These are phyloP conservation scores for Colletotrichum falcatum DNA, from an alignment of 2,329 filamentous ascomycete species.

Conservation along the genomic window DNA sequence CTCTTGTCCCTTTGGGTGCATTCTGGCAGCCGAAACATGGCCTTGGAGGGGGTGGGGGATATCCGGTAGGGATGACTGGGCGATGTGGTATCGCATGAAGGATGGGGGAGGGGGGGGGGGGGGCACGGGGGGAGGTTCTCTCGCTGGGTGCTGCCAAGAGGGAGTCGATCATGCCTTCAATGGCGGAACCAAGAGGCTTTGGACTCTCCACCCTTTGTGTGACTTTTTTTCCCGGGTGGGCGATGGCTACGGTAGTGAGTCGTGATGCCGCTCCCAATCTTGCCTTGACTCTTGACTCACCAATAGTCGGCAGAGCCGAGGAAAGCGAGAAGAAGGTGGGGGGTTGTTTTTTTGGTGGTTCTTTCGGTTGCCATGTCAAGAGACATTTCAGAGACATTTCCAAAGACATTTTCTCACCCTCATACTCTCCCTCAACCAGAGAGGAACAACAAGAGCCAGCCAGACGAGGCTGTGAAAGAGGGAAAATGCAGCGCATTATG, in stretches of 20 bases:
- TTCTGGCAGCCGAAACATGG: constrained; percentile 7
- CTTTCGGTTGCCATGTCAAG: background rate
- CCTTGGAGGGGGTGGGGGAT: constrained; percentile 16
- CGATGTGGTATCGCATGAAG: constrained; percentile 31
- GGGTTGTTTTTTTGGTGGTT: background rate
- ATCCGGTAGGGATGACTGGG: constrained; percentile 20
- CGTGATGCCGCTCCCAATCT: background rate
- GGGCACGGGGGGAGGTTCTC: too few relatives aligned
- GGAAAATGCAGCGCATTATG: constrained; percentile 25
- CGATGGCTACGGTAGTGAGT: background rate
- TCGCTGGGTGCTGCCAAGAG: constrained; percentile 17
- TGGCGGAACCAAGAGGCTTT: background rate
- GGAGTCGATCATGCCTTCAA: constrained; percentile 15
- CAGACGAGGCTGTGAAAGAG: constrained; percentile 29
- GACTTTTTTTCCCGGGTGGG: background rate
- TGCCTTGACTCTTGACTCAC: background rate
- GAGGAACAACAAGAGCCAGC: background rate
- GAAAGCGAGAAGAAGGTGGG: background rate
- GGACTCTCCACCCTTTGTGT: background rate
- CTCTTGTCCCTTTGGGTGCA: constrained; percentile 9
- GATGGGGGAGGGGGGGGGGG: too few relatives aligned
- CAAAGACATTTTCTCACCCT: background rate
- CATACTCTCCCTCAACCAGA: background rate
- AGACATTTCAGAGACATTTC: background rate
- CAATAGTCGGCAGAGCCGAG: constrained; percentile 13